A percentile compares a stretch with the other conserved stretches of the same genome.
Conservation (phyloP, 1,284 basidiomycete species). For the Heterobasidion irregulare region DNA sequence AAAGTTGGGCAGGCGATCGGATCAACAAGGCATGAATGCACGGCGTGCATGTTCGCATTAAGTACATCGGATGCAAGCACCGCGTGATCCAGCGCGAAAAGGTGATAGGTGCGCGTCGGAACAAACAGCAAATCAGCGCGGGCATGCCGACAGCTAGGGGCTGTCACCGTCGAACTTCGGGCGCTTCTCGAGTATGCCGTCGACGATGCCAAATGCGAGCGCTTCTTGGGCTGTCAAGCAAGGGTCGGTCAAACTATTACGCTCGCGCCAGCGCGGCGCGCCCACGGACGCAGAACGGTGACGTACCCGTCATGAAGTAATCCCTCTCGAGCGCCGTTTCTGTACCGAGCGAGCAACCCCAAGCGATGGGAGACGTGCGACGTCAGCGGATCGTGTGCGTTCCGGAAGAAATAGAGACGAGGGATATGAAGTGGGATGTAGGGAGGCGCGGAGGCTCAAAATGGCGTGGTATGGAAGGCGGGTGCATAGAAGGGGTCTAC, state of each 20-base stretch:
- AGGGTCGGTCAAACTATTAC: neutral
- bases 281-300: neutral
- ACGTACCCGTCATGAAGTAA: conserved; percentile 85
- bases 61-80: neutral
- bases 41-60: too few species aligned
- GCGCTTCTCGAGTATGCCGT: conserved; percentile 76
- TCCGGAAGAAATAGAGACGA: neutral
- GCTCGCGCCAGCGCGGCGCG: neutral
- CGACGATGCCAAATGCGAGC: conserved; percentile 84
- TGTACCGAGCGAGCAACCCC: conserved; percentile 20
- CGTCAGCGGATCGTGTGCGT: neutral
- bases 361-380: neutral
- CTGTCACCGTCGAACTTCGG: conserved; percentile 25
- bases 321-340: conserved; percentile 86
- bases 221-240: conserved; percentile 65
- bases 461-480: neutral
- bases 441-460: conserved; percentile 1
- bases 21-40: too few species aligned
- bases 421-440: conserved; percentile 2
- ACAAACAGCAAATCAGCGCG: neutral
- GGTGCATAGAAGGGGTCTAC: too few species aligned
- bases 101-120: neutral
- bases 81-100: neutral
- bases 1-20: too few species aligned
- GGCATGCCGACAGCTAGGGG: neutral